These are phyloP conservation scores for Coprinellus micaceus DNA, from an alignment of 768 basidiomycete genomes.

Conservation along the genomic window DNA sequence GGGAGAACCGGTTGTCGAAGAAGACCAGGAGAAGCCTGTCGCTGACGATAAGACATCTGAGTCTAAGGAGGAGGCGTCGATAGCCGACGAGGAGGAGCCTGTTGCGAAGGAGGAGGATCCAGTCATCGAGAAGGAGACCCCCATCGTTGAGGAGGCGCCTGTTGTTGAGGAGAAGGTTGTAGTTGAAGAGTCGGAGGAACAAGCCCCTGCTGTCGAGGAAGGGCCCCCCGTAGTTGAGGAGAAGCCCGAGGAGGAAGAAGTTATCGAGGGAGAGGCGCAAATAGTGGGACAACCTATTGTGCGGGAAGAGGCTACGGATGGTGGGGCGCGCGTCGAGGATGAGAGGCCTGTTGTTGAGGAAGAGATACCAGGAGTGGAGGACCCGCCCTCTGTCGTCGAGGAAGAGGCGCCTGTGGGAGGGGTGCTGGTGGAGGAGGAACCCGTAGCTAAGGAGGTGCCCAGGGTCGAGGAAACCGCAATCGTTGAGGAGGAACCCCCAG, in stretches of 20 bases:
- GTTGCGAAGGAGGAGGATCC: not conserved
- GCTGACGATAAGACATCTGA: not conserved
- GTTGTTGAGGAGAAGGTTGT: no score
- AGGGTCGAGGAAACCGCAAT: not conserved
- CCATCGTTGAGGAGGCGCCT: not conserved
- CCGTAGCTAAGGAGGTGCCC: not conserved
- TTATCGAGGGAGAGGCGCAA: no score
- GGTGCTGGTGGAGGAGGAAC: no score
- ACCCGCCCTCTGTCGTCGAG: not conserved
- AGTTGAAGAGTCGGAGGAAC: no score
- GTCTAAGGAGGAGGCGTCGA: no score
- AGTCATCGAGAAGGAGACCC: not conserved
- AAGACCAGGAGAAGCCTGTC: no score
- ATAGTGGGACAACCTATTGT: no score
- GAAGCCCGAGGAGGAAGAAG: no score
- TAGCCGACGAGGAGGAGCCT: not conserved
- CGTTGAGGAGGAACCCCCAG: not conserved
- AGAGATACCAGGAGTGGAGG: not conserved
- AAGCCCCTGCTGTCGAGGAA: no score
- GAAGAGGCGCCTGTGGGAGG: not conserved
- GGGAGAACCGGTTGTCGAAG: no score
- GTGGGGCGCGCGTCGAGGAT: not conserved
- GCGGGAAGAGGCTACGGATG: no score
- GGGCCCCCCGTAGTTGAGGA: no score
- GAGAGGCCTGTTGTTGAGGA: not conserved